Evolutionary conservation across 495 filamentous ascomycete genomes (phyloP).

Genomic region (Aspergillus hancockii): DNA sequence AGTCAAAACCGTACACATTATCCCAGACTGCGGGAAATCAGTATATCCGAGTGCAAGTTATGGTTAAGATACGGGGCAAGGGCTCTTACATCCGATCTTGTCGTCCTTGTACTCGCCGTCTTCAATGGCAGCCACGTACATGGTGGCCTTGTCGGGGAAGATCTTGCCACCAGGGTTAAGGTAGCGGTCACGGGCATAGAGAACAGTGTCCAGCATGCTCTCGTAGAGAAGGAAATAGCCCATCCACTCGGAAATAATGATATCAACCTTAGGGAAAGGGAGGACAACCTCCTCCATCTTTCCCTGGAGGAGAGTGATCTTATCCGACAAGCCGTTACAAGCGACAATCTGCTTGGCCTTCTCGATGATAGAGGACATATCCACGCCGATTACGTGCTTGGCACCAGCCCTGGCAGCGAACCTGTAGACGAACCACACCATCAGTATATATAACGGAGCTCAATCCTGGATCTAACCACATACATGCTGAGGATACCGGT

Average conservation of each 20-base stretch:
- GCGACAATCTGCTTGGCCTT: slow-evolving; percentile 91
- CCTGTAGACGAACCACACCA: slow-evolving; percentile 51
- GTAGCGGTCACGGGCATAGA: slow-evolving; percentile 92
- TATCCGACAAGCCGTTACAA: slow-evolving; percentile 76
- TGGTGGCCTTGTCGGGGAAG: slow-evolving; percentile 86
- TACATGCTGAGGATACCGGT: slow-evolving; percentile 88
- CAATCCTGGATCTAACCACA: slow-evolving; percentile 24
- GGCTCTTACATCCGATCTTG: slow-evolving; percentile 72
- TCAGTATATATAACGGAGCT: slow-evolving; percentile 3
- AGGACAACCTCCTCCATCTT: slow-evolving; percentile 95
- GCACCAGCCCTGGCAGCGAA: slow-evolving; percentile 95
- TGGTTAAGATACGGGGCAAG: slow-evolving; percentile 4
- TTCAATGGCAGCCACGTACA: slow-evolving; percentile 85
- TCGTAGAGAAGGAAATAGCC: slow-evolving; percentile 98
- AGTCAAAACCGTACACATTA: slow-evolving; percentile 98
- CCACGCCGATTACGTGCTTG: slow-evolving; percentile 91
- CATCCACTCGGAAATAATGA: slow-evolving; percentile 99
- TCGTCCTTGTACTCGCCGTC: slow-evolving; percentile 89
- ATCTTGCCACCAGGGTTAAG: slow-evolving; percentile 81
- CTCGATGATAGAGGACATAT: slow-evolving; percentile 95
- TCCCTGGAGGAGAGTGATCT: slow-evolving; percentile 89
- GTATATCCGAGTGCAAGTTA: neutral
- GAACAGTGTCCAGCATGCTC: slow-evolving; percentile 95
- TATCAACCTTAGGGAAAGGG: slow-evolving; percentile 88
- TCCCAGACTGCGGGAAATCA: slow-evolving; percentile 72